Percentiles rank a stretch among this genome's conserved stretches.
Conservation (phyloP, 2,329 filamentous ascomycete genomes). For the Penicillium sp. region DNA sequence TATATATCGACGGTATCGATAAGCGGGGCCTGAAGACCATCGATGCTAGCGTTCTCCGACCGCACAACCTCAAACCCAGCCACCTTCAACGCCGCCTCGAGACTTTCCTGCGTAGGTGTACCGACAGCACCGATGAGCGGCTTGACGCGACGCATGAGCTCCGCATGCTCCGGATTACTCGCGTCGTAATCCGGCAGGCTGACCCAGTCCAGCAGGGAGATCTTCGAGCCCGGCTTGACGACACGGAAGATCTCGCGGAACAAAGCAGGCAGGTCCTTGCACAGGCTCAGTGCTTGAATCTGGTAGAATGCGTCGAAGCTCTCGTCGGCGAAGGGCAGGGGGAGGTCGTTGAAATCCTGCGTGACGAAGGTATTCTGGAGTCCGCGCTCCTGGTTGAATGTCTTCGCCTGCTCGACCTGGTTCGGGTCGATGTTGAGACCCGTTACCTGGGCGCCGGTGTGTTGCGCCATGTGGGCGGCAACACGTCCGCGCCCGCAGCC, state of each 20-base stretch:
- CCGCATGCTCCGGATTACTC: slow-evolving; percentile 40
- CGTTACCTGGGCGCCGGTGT: slow-evolving; percentile 42
- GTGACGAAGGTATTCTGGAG: slow-evolving; percentile 43
- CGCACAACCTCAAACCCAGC: slow-evolving; percentile 43
- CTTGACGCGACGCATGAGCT: slow-evolving; percentile 49
- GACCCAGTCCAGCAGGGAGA: slow-evolving; percentile 48
- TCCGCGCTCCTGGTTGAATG: slow-evolving; percentile 39
- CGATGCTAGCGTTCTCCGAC: slow-evolving; percentile 48
- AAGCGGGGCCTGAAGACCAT: slow-evolving; percentile 45
- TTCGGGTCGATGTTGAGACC: slow-evolving; percentile 50
- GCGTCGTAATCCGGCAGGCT: slow-evolving; percentile 45
- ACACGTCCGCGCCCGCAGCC: slow-evolving; percentile 48
- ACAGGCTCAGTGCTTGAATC: slow-evolving; percentile 51
- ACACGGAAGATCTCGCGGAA: slow-evolving; percentile 45
- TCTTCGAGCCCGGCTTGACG: slow-evolving; percentile 44
- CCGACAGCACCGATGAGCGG: slow-evolving; percentile 49
- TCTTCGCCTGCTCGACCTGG: slow-evolving; percentile 42
- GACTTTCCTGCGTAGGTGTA: slow-evolving; percentile 43
- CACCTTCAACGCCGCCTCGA: slow-evolving; percentile 40
- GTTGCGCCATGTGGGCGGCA: slow-evolving; percentile 47
- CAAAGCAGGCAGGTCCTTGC: slow-evolving; percentile 42
- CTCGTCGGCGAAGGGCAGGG: slow-evolving; percentile 44
- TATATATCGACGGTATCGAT: slow-evolving; percentile 50
- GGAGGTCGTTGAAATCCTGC: slow-evolving; percentile 46
- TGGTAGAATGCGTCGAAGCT: slow-evolving; percentile 49